Evolutionary conservation across 306 rosid species (phyloP), one percentile per base, ranked within the genome.

Genomic region (Citrullus amarus): DNA sequence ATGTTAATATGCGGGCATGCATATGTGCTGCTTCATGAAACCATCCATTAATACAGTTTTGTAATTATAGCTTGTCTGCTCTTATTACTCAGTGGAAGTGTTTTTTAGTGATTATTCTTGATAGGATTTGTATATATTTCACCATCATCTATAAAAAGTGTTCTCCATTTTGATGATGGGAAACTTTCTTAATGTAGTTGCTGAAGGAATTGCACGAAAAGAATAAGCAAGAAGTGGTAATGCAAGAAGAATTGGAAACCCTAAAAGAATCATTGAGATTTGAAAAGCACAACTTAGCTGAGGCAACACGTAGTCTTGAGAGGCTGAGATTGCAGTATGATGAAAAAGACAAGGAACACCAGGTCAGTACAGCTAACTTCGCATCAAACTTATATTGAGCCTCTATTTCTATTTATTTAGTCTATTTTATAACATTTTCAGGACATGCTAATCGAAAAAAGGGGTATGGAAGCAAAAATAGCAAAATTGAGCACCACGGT

Each of bases 341-440:
- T 22, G 98, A 87, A 84, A 92, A 88, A 82, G 97, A 95, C 66
- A 85, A 73, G 71, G 92, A 85, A 61, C 92, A 92, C 85, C 91
- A 92, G 92, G 99, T 92, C 77, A 78, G 88, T 81, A 38, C 41
- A 61, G 80, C 80, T 78, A 59, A 30, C 67, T 63, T 82, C 2
- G 41, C 57, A 50, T 72, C 59, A 30, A 32, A 72, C 41, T 13
- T 48, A 28, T 57, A 25, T 51, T 13, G 11, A 48, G 43, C 59
- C 55, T 72, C 8, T 50, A 44, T 46, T 8, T 36, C 77, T 70
- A 70, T 78, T 20, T 59, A 43, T 72, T 56, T 30, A 22, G 17
- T 22, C 53, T 36, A 48, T 79, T 58, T 32, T 17, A 75, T 46
- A 79, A 78, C 83, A 85, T 46, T 81, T 43, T 82, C 86, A 95